Percentiles rank a stretch among this genome's conserved stretches.
phyloP scores from a whole-genome alignment of 345 rosid species.

The Combretum micranthum region DNA sequence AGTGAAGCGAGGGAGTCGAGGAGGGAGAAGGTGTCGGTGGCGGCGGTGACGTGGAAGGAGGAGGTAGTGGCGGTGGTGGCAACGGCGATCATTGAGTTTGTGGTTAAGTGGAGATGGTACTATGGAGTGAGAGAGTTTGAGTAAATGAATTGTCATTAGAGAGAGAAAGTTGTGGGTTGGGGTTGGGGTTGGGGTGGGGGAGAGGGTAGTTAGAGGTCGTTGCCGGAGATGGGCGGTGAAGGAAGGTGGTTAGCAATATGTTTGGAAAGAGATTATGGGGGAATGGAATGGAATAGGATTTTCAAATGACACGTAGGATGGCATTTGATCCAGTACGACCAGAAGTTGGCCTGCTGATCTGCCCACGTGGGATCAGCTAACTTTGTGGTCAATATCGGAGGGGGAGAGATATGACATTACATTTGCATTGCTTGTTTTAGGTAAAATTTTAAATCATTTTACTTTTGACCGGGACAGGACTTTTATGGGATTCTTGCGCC shows the following conservation, averaged over 20 bases:
- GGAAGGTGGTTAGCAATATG: no score
- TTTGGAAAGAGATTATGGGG: no score
- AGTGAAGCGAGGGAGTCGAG: slow-evolving; percentile 16
- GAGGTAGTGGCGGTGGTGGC: neutral
- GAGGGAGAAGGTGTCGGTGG: slow-evolving; percentile 12
- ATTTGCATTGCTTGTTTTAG: neutral
- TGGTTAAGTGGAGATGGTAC: slow-evolving; percentile 1
- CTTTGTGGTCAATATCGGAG: slow-evolving; percentile 11
- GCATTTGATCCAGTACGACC: neutral
- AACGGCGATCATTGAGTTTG: neutral
- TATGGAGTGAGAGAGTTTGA: slow-evolving; percentile 26
- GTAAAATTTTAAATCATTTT: no score
- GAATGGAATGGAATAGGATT: no score
- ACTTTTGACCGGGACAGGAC: no score
- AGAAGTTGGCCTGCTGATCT: neutral
- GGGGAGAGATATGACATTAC: neutral
- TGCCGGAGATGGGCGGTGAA: no score
- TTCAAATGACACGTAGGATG: neutral
- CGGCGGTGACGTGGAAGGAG: slow-evolving; percentile 11
- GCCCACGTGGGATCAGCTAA: slow-evolving; percentile 7
- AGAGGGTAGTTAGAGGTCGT: neutral
- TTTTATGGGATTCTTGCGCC: no score
- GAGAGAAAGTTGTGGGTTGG: slow-evolving; percentile 1
- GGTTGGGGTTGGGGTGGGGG: neutral
- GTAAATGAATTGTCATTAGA: slow-evolving; percentile 41